Percentiles rank a stretch among this genome's conserved stretches.
Evolutionary conservation across 2,329 filamentous ascomycete genomes (phyloP).

Genomic region (Stachybotrys elegans): DNA sequence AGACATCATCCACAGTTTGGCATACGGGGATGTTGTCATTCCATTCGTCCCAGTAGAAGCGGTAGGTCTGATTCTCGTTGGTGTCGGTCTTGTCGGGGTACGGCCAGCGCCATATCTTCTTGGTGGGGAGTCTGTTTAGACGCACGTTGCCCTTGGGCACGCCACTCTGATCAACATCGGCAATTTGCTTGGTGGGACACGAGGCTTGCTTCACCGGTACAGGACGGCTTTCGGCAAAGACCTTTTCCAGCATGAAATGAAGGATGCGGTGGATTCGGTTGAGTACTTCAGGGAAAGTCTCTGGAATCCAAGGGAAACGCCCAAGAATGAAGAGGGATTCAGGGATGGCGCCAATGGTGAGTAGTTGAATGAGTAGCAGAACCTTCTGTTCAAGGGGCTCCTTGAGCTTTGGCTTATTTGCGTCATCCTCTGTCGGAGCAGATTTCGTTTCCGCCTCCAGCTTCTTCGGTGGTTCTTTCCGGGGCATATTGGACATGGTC

Average conservation of each 20-base stretch:
- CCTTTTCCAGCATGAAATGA: slow-evolving; percentile 73
- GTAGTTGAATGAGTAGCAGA: slow-evolving; percentile 72
- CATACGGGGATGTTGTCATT: slow-evolving; percentile 88
- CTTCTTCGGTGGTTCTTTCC: slow-evolving; percentile 49
- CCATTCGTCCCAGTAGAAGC: slow-evolving; percentile 98
- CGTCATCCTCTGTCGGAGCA: slow-evolving; percentile 32
- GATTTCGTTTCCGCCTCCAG: slow-evolving; percentile 48
- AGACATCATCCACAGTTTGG: slow-evolving; percentile 84
- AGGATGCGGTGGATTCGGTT: slow-evolving; percentile 80
- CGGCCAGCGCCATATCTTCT: slow-evolving; percentile 75
- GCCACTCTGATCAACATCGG: slow-evolving; percentile 57
- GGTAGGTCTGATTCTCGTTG: slow-evolving; percentile 73
- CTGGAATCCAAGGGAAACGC: slow-evolving; percentile 86
- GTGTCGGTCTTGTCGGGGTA: slow-evolving; percentile 73
- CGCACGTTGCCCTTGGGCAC: slow-evolving; percentile 65
- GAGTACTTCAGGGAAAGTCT: slow-evolving; percentile 76
- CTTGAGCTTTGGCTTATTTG: slow-evolving; percentile 50
- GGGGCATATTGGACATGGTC: slow-evolving; percentile 29
- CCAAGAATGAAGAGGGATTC: slow-evolving; percentile 91
- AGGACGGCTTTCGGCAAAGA: slow-evolving; percentile 49
- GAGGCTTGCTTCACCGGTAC: slow-evolving; percentile 21
- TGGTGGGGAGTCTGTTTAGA: slow-evolving; percentile 52
- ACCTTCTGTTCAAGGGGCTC: slow-evolving; percentile 87
- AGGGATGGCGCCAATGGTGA: slow-evolving; percentile 87
- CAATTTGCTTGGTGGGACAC: slow-evolving; percentile 39